A percentile compares a stretch with the other conserved stretches of the same genome.
Conservation (phyloP, 2,329 filamentous ascomycete species). For the Fusarium luffae region DNA sequence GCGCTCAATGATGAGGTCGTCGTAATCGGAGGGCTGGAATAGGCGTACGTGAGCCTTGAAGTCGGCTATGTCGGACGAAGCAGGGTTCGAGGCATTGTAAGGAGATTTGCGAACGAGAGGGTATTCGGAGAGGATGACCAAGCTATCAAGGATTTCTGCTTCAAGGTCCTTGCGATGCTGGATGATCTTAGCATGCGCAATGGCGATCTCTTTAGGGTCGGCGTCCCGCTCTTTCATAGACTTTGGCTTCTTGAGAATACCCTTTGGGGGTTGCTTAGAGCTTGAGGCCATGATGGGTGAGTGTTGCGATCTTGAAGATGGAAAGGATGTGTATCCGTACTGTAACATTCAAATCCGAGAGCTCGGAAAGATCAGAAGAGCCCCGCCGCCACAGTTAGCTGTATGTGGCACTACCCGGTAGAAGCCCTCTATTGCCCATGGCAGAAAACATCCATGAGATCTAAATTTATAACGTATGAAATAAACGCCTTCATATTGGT, state of each 20-base stretch:
- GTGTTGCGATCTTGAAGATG: not conserved
- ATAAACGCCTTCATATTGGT: not conserved
- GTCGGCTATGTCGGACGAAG: conserved; percentile 67
- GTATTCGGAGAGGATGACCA: conserved; percentile 76
- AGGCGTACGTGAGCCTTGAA: conserved; percentile 75
- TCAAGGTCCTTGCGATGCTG: conserved; percentile 86
- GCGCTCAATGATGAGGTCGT: conserved; percentile 87
- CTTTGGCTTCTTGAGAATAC: conserved; percentile 69
- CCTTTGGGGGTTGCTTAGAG: conserved; percentile 57
- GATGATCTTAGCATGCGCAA: conserved; percentile 84
- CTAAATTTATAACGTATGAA: not conserved
- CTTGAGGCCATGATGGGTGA: conserved; percentile 42
- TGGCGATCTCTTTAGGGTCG: conserved; percentile 71
- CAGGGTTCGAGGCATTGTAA: conserved; percentile 59
- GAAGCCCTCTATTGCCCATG: not conserved
- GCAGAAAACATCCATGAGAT: not conserved
- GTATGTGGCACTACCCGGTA: conserved; percentile 19
- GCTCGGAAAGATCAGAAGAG: conserved; percentile 7
- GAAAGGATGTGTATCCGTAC: conserved; percentile 6
- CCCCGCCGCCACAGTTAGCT: conserved; percentile 23
- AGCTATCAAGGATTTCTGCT: conserved; percentile 74
- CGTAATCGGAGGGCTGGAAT: conserved; percentile 91
- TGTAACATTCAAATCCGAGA: not conserved
- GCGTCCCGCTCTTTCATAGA: conserved; percentile 43
- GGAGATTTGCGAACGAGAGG: conserved; percentile 53